Evolutionary conservation across 176 grass and related monocot species (phyloP), one percentile per base, ranked within the genome.

Genomic region (Aegilops umbellulata): DNA sequence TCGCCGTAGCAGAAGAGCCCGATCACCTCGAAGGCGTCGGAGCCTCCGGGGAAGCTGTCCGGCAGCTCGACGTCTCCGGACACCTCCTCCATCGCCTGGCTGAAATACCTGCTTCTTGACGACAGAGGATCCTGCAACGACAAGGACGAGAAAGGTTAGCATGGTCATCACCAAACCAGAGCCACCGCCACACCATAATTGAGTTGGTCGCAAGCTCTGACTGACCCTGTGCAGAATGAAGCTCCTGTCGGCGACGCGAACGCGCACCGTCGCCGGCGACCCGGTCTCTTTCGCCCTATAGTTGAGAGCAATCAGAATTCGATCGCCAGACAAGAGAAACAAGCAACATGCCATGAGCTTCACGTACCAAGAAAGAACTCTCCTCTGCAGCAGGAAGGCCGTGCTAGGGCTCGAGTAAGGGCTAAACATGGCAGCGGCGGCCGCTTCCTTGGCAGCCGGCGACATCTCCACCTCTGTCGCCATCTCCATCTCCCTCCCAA

Each of bases 1-100:
- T 90, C 93, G 22, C 88, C 92, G 78, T 98, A 98, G 80, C 82
- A 84, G 94, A 91, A 92, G n/a, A 94, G 82, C 24, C 87, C 92
- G 44, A 89, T 91, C 88, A 86, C 76, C 90, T 98, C 97, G 79
- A 98, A 98, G 15, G 88, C 79, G 76, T 96, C 92, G 3, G 65
- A 8, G 13, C 92, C 97, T 0, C 97, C 97, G 1, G 93, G 94
- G 60, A 92, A 95, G 66, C 71, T 88, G 0, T 10, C 77, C 4
- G 91, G 91, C 57, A 95, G 71, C 86, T 95, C 83, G 61, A 91
- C 65, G 16, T 89, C 90, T 26, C 84, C 63, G 2, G 88, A 81
- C 3, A 51, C 66, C 29, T 88, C 58, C 76, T 86, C 58, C 65
- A 86, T 38, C 24, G 49, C 86, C 82, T 87, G 74, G 55, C 82